A percentile compares a stretch with the other conserved stretches of the same genome.
Conservation (phyloP, 352 stramenopile species). For the Pythium phragmiticola region DNA sequence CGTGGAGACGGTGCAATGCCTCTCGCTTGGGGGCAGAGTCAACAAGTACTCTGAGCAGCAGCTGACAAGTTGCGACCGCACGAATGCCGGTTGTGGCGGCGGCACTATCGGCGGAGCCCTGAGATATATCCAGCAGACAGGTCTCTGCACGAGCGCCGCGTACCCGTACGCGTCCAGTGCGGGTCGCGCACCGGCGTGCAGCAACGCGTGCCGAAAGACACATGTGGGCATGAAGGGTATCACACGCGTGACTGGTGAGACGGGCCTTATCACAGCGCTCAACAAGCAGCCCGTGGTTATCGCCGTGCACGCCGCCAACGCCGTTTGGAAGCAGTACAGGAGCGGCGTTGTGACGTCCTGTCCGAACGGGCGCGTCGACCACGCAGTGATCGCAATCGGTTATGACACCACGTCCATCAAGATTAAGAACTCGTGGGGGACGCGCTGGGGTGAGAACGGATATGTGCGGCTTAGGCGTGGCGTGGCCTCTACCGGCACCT, state of each 20-base stretch:
- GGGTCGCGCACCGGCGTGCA: constrained; percentile 19
- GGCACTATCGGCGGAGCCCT: constrained; percentile 15
- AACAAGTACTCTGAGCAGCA: constrained; percentile 29
- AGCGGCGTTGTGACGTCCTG: constrained; percentile 81
- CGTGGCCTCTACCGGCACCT: constrained; percentile 34
- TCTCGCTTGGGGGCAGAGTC: constrained; percentile 18
- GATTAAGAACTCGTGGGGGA: constrained; percentile 97
- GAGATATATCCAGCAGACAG: constrained; percentile 23
- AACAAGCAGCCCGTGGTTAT: constrained; percentile 91
- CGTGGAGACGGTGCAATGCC: constrained; percentile 31
- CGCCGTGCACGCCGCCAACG: constrained; percentile 91
- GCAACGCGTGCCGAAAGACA: constrained; percentile 25
- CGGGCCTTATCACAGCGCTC: constrained; percentile 79
- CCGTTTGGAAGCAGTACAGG: constrained; percentile 95
- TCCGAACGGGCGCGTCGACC: constrained; percentile 90
- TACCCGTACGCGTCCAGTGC: constrained; percentile 45
- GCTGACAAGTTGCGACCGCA: constrained; percentile 19
- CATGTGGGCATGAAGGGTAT: constrained; percentile 22
- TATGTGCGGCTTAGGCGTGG: constrained; percentile 91
- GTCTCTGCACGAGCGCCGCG: constrained; percentile 25
- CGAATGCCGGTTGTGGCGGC: constrained; percentile 22
- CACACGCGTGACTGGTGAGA: constrained; percentile 54
- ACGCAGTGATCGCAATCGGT: constrained; percentile 95
- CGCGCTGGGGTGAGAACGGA: constrained; percentile 91
- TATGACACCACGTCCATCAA: constrained; percentile 89